phyloP scores from a whole-genome alignment of 768 basidiomycete species.

The Rhodotorula graminis region DNA sequence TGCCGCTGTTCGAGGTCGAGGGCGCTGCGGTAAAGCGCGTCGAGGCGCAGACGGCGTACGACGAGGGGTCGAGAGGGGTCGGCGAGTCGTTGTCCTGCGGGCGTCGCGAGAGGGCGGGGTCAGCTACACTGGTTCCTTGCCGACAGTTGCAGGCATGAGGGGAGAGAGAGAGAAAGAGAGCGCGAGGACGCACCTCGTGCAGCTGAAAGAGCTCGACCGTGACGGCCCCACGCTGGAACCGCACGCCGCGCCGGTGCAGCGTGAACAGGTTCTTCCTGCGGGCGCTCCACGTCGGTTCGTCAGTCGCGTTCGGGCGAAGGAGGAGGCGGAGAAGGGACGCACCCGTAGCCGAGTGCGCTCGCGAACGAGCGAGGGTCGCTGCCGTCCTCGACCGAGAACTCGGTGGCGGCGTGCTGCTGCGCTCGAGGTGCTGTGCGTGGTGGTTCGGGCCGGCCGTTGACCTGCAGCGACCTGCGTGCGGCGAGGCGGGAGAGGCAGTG shows the following conservation, averaged over 20 bases:
- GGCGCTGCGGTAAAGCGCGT: background rate
- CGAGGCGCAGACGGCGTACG: background rate
- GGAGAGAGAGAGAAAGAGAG: background rate
- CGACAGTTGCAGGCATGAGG: too few relatives aligned
- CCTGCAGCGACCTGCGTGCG: background rate
- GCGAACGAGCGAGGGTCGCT: constrained; percentile 2
- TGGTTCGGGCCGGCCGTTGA: constrained; percentile 18
- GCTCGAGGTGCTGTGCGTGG: constrained; percentile 7
- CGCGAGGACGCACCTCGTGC: background rate
- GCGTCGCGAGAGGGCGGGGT: background rate
- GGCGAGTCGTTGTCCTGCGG: background rate
- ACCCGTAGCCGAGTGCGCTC: constrained; percentile 14
- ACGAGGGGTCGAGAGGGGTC: background rate
- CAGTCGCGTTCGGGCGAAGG: background rate
- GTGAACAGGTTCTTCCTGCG: background rate
- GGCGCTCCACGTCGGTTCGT: background rate
- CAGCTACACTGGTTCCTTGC: too few relatives aligned
- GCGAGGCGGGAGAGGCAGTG: too few relatives aligned
- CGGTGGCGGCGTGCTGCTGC: constrained; percentile 21
- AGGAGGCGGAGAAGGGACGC: background rate
- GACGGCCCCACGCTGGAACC: background rate
- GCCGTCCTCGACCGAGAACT: constrained; percentile 16
- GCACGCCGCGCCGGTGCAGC: background rate
- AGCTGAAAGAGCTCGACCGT: constrained; percentile 1
- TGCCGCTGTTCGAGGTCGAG: background rate